These are phyloP conservation scores for Trichoderma atroviride DNA, from an alignment of 2,329 filamentous ascomycete genomes.

Conservation along the genomic window DNA sequence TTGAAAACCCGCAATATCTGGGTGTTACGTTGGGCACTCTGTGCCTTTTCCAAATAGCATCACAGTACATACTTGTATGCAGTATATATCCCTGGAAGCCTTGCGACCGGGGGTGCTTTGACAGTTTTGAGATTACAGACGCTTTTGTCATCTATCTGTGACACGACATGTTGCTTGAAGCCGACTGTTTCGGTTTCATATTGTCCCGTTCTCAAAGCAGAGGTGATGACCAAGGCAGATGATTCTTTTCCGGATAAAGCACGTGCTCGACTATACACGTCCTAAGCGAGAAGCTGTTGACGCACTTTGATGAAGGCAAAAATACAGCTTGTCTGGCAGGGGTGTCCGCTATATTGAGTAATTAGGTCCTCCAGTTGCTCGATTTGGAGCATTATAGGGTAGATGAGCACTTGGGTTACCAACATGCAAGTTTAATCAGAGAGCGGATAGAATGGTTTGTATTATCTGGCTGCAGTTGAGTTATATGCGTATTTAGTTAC, in stretches of 20 bases:
- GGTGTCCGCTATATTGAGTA: not conserved
- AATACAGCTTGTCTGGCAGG: not conserved
- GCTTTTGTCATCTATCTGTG: slow-evolving; percentile 1
- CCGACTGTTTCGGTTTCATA: slow-evolving; percentile 11
- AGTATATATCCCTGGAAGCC: not conserved
- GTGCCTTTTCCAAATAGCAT: not conserved
- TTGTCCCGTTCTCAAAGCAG: not conserved
- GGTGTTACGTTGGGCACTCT: not conserved
- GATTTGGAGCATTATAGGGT: not conserved
- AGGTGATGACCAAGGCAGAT: not conserved
- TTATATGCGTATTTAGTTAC: not conserved
- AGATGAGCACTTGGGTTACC: not conserved
- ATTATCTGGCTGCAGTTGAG: not conserved
- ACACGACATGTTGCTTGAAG: slow-evolving; percentile 10
- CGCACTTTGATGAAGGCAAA: not conserved
- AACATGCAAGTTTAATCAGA: not conserved
- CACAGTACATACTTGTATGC: not conserved
- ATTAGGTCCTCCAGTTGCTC: not conserved
- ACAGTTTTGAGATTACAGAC: not conserved
- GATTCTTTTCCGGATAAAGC: not conserved
- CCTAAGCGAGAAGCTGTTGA: not conserved
- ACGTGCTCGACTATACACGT: slow-evolving; percentile 6
- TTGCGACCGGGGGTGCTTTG: slow-evolving; percentile 12
- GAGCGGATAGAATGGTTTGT: not conserved
- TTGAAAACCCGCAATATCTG: not conserved